Evolutionary conservation across 75 land plant genomes (phyloP), one percentile per base, ranked within the genome.

Genomic region (Ceratopteris richardii): DNA sequence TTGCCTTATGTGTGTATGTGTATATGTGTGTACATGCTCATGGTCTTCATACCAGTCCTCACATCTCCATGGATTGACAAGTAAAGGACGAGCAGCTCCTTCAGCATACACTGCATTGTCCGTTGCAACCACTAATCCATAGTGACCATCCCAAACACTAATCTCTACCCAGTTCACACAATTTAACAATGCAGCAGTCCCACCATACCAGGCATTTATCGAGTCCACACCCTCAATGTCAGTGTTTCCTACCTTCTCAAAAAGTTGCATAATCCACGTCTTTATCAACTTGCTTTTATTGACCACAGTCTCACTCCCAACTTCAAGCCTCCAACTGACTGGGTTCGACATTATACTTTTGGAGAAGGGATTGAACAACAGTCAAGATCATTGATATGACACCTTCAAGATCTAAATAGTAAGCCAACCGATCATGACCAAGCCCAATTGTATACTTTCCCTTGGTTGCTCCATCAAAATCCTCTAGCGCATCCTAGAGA

Each of bases 71-170:
- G n/a, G n/a, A n/a, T n/a, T n/a, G n/a, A n/a, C n/a, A n/a, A n/a
- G n/a, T n/a, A n/a, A n/a, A n/a, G 98, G 98, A 42, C 98, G 65
- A 5, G 98, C 98, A 51, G 96, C 85, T 44, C 96, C 96, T 66
- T 94, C 98, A n/a, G 96, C 98, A 79, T 90, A 90, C 0, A 92
- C 97, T 68, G 96, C 98, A 67, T 90, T 89, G 72, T 93, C 98
- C 17, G 98, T 84, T 57, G 91, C 88, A 17, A 93, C 96, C 51
- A 92, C 95, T 54, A 93, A 87, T 18, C 90, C 98, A 67, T 76
- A 93, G 21, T 90, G 82, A 19, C 98, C 98, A 70, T 93, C 98
- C 97, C 98, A 93, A 16, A 84, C 88, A 60, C 61, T 86, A 64
- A 92, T 89, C 66, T 93, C 96, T 31, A 93, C 82, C 98, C 98